A percentile compares a stretch with the other conserved stretches of the same genome.
phyloP scores from a whole-genome alignment of 192 early-diverging fungal species.

The Geosiphon pyriformis region DNA sequence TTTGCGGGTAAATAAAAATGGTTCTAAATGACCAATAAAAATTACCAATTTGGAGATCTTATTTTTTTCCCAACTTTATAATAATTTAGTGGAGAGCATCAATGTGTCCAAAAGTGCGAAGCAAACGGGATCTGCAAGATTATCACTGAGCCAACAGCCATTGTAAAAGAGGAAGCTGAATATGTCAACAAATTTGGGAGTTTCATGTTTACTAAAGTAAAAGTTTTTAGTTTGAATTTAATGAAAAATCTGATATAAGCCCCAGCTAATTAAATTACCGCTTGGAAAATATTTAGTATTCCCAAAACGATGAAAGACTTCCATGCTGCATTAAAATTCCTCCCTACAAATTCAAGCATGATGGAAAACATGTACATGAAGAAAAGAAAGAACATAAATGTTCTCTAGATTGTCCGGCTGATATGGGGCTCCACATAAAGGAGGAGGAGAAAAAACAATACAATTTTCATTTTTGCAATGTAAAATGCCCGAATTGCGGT shows the following conservation, averaged over 20 bases:
- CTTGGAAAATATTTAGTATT: slow-evolving; percentile 19
- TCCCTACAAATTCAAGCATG: slow-evolving; percentile 27
- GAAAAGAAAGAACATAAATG: slow-evolving; percentile 27
- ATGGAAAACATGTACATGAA: slow-evolving; percentile 29
- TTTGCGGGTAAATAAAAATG: slow-evolving; percentile 18
- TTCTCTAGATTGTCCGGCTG: slow-evolving; percentile 28
- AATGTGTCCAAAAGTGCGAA: slow-evolving; percentile 22
- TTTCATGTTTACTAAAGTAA: slow-evolving; percentile 27
- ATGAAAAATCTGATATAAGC: no score
- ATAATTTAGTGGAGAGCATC: slow-evolving; percentile 21
- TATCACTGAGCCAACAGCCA: slow-evolving; percentile 20
- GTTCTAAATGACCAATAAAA: no score
- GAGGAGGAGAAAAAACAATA: slow-evolving; percentile 7
- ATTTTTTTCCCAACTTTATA: not conserved
- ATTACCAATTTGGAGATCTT: no score
- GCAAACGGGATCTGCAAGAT: slow-evolving; percentile 22
- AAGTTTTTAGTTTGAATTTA: slow-evolving; percentile 5
- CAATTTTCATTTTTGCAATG: slow-evolving; percentile 20
- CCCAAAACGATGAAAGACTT: slow-evolving; percentile 26
- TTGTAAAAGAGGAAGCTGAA: slow-evolving; percentile 34
- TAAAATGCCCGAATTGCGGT: slow-evolving; percentile 17
- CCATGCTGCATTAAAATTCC: slow-evolving; percentile 33
- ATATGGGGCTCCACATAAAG: slow-evolving; percentile 13
- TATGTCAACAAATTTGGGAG: slow-evolving; percentile 26
- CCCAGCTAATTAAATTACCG: no score